phyloP scores from a whole-genome alignment of 768 basidiomycete species.

The Lentinula edodes region DNA sequence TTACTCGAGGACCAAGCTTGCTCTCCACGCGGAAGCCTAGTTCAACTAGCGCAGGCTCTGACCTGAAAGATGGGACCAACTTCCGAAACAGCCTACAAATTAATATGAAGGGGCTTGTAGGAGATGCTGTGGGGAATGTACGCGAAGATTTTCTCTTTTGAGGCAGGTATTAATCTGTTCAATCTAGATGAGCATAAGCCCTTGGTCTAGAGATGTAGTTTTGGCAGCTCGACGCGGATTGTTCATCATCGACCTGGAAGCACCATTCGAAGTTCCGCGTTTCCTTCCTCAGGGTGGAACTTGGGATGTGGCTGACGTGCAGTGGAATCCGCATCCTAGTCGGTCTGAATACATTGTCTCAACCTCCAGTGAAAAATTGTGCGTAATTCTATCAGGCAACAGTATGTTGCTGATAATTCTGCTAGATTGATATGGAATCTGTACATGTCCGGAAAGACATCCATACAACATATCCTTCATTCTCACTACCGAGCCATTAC shows the following conservation, averaged over 20 bases:
- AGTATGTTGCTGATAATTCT: background rate
- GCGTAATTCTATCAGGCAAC: conserved; percentile 17
- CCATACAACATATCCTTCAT: conserved; percentile 79
- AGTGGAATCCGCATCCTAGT: conserved; percentile 83
- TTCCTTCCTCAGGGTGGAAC: conserved; percentile 95
- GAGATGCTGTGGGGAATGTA: conserved; percentile 81
- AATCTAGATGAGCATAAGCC: conserved; percentile 87
- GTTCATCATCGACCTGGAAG: conserved; percentile 91
- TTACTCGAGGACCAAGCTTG: background rate
- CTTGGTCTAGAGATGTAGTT: conserved; percentile 81
- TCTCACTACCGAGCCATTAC: conserved; percentile 95
- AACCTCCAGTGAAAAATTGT: conserved; percentile 87
- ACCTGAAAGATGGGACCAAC: conserved; percentile 50
- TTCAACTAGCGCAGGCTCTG: background rate
- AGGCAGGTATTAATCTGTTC: background rate
- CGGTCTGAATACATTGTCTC: conserved; percentile 80
- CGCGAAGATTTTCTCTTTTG: conserved; percentile 19
- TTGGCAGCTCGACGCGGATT: conserved; percentile 89
- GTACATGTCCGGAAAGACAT: conserved; percentile 62
- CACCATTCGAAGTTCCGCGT: conserved; percentile 80
- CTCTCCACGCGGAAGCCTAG: background rate
- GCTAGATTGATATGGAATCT: conserved; percentile 91
- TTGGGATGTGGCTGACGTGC: conserved; percentile 92
- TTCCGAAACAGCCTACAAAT: conserved; percentile 61
- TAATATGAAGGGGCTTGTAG: conserved; percentile 74